These are phyloP conservation scores for Coriolopsis trogii DNA, from an alignment of 1,284 basidiomycete species.

Conservation along the genomic window DNA sequence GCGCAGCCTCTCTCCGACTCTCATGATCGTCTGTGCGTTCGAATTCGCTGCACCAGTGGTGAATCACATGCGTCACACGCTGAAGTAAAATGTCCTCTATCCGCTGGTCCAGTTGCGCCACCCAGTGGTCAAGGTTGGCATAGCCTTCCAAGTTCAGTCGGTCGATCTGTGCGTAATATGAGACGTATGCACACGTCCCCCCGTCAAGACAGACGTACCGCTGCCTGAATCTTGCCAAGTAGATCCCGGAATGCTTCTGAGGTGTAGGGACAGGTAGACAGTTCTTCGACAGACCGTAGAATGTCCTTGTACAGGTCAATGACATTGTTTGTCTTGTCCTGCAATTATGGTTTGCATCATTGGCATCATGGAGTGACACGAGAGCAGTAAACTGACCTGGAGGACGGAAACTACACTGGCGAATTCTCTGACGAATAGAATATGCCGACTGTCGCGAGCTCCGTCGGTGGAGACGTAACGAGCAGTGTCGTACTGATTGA, in stretches of 20 bases:
- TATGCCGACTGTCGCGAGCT: slow-evolving; percentile 85
- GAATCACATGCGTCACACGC: slow-evolving; percentile 79
- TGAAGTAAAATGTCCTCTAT: slow-evolving; percentile 86
- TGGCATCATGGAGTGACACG: neutral
- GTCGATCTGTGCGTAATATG: slow-evolving; percentile 68
- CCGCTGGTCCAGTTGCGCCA: slow-evolving; percentile 83
- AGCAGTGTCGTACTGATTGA: slow-evolving; percentile 86
- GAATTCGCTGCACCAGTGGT: slow-evolving; percentile 90
- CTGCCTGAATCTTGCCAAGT: slow-evolving; percentile 84
- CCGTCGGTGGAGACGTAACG: slow-evolving; percentile 74
- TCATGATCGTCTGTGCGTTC: slow-evolving; percentile 70
- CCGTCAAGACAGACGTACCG: slow-evolving; percentile 49
- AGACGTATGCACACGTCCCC: neutral
- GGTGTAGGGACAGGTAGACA: slow-evolving; percentile 86
- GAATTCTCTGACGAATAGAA: slow-evolving; percentile 94
- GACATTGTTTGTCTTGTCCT: slow-evolving; percentile 94
- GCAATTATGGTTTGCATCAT: slow-evolving; percentile 6
- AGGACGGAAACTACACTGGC: slow-evolving; percentile 89
- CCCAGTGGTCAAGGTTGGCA: slow-evolving; percentile 97
- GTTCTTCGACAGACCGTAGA: slow-evolving; percentile 81
- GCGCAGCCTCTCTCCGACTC: slow-evolving; percentile 54
- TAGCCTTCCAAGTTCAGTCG: slow-evolving; percentile 95
- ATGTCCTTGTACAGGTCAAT: slow-evolving; percentile 93
- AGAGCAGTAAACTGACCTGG: slow-evolving; percentile 52
- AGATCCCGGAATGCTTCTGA: slow-evolving; percentile 80